These are phyloP conservation scores for Sungouiella thailandica DNA, from an alignment of 805 yeast species.

Conservation along the genomic window DNA sequence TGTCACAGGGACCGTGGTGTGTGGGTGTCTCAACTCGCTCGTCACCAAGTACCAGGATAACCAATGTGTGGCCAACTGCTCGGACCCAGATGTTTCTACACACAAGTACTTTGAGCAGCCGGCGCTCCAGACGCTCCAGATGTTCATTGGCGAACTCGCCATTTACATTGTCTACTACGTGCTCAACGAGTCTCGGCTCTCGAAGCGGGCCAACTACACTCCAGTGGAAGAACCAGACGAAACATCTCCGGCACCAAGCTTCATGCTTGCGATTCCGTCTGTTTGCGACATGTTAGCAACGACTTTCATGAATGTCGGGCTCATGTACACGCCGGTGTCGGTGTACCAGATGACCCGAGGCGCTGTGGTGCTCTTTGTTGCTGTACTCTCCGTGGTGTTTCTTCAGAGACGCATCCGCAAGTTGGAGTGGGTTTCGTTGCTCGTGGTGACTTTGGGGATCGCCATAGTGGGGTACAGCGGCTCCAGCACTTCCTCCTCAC, in stretches of 20 bases:
- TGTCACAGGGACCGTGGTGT: constrained; percentile 50
- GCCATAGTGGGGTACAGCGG: constrained; percentile 73
- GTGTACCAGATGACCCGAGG: constrained; percentile 87
- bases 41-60: constrained; percentile 73
- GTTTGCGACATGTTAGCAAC: constrained; percentile 69
- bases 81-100: constrained; percentile 35
- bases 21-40: constrained; percentile 71
- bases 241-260: constrained; percentile 1
- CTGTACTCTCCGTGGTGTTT: constrained; percentile 60
- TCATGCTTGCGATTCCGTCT: constrained; percentile 54
- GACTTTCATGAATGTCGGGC: constrained; percentile 70
- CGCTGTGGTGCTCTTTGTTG: constrained; percentile 70
- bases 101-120: constrained; percentile 66
- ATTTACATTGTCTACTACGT: constrained; percentile 41
- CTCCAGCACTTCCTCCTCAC: constrained; percentile 23
- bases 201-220: constrained; percentile 8
- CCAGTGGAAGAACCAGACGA: constrained; percentile 1
- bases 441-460: constrained; percentile 65
- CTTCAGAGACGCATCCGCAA: constrained; percentile 50
- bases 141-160: constrained; percentile 69
- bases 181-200: constrained; percentile 17
- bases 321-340: constrained; percentile 70
- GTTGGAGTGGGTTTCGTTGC: constrained; percentile 63
- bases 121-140: constrained; percentile 71
- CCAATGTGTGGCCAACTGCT: constrained; percentile 60